phyloP scores from a whole-genome alignment of 257 asterid genomes.

The Anisodus tanguticus region DNA sequence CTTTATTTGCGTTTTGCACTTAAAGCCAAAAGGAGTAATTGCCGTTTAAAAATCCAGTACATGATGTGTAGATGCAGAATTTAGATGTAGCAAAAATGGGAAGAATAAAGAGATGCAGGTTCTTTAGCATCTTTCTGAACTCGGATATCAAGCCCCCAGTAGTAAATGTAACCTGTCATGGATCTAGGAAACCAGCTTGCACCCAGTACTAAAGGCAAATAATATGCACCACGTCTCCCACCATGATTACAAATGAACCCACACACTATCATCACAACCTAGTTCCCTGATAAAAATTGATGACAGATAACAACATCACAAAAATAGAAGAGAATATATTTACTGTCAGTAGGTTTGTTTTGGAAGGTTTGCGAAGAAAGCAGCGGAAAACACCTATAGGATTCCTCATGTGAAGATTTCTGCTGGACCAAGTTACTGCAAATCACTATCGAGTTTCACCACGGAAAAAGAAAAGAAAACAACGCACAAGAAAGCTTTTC shows the following conservation, averaged over 20 bases:
- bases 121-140: background rate
- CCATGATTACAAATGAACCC: slow-evolving; percentile 10
- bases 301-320: background rate
- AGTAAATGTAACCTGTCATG: background rate
- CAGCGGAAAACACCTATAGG: background rate
- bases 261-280: background rate
- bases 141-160: background rate
- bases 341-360: background rate
- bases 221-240: background rate
- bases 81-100: background rate
- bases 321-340: background rate
- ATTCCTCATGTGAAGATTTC: background rate
- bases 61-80: background rate
- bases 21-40: no score
- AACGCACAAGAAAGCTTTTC: background rate
- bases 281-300: slow-evolving; percentile 1
- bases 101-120: background rate
- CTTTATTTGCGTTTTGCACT: no score
- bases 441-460: background rate
- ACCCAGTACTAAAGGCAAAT: background rate
- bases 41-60: background rate
- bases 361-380: background rate
- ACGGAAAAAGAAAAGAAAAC: background rate
- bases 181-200: slow-evolving; percentile 9
- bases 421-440: background rate